Evolutionary conservation across 2,329 filamentous ascomycete genomes (phyloP).

Genomic region (Pestalotiopsis fici): DNA sequence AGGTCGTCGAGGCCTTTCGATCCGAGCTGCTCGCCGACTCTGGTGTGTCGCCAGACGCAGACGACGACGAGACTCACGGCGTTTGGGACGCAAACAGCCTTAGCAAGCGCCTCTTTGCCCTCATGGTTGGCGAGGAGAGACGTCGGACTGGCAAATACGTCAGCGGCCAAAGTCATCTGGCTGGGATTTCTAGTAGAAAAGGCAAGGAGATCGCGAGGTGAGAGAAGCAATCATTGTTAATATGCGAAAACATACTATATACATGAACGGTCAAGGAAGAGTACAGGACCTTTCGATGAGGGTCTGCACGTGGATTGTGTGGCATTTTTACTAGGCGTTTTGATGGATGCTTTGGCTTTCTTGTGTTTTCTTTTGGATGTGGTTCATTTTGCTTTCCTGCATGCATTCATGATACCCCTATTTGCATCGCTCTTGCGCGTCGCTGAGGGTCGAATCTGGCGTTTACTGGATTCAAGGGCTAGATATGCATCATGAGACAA

Average conservation of each 20-base stretch:
- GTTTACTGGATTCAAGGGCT: neutral
- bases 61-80: neutral
- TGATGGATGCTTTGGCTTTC: neutral
- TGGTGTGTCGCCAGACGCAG: neutral
- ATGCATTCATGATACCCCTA: neutral
- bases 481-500: conserved; percentile 1
- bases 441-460: neutral
- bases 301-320: neutral
- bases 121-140: conserved; percentile 52
- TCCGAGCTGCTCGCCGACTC: conserved; percentile 39
- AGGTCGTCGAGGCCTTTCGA: conserved; percentile 57
- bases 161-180: neutral
- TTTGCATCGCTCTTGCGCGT: neutral
- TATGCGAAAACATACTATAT: neutral
- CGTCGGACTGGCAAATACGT: conserved; percentile 22
- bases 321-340: neutral
- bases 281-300: neutral
- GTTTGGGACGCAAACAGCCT: conserved; percentile 50
- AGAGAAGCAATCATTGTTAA: neutral
- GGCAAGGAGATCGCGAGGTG: neutral
- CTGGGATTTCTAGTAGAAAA: neutral
- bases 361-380: neutral
- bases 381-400: neutral
- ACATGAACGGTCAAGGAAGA: neutral
- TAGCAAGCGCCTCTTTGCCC: conserved; percentile 53